These are phyloP conservation scores for Fusarium redolens DNA, from an alignment of 2,329 filamentous ascomycete species.

Conservation along the genomic window DNA sequence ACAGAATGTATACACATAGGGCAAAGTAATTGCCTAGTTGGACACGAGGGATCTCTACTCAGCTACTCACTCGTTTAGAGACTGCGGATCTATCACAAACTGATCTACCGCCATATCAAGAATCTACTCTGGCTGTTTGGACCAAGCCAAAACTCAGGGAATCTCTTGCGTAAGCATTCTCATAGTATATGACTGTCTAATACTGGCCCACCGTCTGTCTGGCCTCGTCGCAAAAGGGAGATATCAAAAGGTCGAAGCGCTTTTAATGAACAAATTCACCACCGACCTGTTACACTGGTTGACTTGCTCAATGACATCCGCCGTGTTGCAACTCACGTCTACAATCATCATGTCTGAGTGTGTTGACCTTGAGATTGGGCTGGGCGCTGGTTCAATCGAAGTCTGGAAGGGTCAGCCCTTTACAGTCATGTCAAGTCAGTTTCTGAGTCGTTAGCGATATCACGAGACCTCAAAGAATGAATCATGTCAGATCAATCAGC, in stretches of 20 bases:
- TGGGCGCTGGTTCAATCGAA: neutral
- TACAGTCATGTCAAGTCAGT: too few species aligned
- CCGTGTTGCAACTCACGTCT: rapidly evolving
- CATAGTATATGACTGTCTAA: neutral
- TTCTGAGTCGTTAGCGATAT: too few species aligned
- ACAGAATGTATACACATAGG: neutral
- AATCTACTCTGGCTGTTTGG: neutral
- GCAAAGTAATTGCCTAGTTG: too few species aligned
- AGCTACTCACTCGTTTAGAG: too few species aligned
- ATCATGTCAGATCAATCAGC: rapidly evolving
- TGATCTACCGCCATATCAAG: neutral
- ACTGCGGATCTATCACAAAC: neutral
- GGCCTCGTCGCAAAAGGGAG: neutral
- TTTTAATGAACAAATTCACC: neutral
- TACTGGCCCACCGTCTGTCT: neutral
- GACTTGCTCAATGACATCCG: rapidly evolving
- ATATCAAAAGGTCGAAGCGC: neutral
- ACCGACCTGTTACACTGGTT: rapidly evolving
- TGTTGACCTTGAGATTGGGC: neutral
- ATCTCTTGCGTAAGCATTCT: rapidly evolving
- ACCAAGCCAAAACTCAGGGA: rapidly evolving
- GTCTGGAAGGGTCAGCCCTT: rapidly evolving
- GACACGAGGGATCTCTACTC: too few species aligned
- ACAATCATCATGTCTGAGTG: rapidly evolving
- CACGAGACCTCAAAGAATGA: rapidly evolving